Conservation (phyloP, 2,329 filamentous ascomycete genomes). For the Mycosphaerella arachidis region DNA sequence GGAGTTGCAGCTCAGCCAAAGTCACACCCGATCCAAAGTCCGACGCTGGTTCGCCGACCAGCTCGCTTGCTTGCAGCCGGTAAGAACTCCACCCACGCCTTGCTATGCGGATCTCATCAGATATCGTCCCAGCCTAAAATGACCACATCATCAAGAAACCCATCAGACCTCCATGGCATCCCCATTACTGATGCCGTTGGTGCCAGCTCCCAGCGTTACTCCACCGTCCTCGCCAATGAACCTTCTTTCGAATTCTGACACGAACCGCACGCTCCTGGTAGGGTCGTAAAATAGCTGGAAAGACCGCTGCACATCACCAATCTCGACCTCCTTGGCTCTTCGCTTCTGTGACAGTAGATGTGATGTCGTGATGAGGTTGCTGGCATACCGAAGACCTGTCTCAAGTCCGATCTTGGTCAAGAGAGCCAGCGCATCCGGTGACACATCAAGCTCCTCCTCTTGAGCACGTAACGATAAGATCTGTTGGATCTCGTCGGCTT, state of each 20-base stretch:
- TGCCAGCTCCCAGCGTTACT: conserved; percentile 63
- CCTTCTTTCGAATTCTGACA: conserved; percentile 82
- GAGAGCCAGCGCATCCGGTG: conserved; percentile 82
- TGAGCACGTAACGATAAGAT: conserved; percentile 89
- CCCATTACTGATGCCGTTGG: conserved; percentile 20
- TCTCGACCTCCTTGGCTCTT: conserved; percentile 73
- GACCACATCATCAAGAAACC: background rate
- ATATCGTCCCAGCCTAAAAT: background rate
- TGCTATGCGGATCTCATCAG: conserved; percentile 1
- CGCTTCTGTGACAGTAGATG: conserved; percentile 84
- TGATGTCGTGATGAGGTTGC: conserved; percentile 93
- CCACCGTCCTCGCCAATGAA: conserved; percentile 83
- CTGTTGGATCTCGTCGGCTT: conserved; percentile 77
- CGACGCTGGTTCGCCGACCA: conserved; percentile 4
- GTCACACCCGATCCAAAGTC: conserved; percentile 4
- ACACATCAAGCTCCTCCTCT: conserved; percentile 92
- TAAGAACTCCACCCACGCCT: conserved; percentile 12
- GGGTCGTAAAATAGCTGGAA: conserved; percentile 94
- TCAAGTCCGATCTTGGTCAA: conserved; percentile 95
- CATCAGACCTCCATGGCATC: conserved; percentile 63
- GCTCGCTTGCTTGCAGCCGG: background rate
- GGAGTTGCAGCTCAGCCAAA: background rate
- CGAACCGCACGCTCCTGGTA: conserved; percentile 80
- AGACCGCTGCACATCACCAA: conserved; percentile 88
- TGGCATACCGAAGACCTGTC: conserved; percentile 88